Base-by-base conservation (phyloP, 768 basidiomycete species). In the Hygrocybe punicea region DNA sequence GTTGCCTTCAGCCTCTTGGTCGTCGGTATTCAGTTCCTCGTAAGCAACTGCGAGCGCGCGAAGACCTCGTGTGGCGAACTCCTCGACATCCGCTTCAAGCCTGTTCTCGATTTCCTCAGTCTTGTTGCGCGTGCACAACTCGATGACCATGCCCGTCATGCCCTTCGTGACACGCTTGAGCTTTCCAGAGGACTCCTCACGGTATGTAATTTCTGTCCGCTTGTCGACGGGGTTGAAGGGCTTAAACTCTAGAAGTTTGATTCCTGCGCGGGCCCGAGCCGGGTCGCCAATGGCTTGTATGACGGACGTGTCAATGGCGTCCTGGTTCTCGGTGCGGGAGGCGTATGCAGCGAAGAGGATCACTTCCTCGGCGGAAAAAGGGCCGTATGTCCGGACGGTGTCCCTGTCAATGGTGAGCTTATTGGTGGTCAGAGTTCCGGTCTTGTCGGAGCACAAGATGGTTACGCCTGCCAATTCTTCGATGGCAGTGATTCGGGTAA, bases 191-290 rank as follows among this genome's bases (percentile, higher is more conserved):
- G 92, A 81, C 73, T 94, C 88, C 71, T 97, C 95, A 48, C 84
- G 87, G 80, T 98, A 98, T 50, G 96, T 98, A 72, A 96, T 95
- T 78, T 98, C 96, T 58, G 96, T 98, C 69, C 95, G 92, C 82
- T 98, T 98, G 83, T 96, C 93, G 65, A 95, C 93, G 51, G 96
- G 96, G 81, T 98, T 97, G 84, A 98, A 98, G 4, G 95, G 95
- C 81, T 97, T 98, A 83, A 98, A 98, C 76, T 98, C 95, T 69
- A 98, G 81, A 45, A 98, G 86, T 71, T 91, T 94, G 79, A 98
- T 97, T 35, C 94, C 94, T 51, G 82, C 83, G 62, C 94, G 94
- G 58, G 96, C 95, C 55, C 83, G 83, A 42, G 71, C 34, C 2
- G 83, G 65, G 68, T 93, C 88, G 40, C 86, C 85, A 50, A 94